A percentile compares a stretch with the other conserved stretches of the same genome.
Conservation (phyloP, 768 basidiomycete species). For the Mycena pura region DNA sequence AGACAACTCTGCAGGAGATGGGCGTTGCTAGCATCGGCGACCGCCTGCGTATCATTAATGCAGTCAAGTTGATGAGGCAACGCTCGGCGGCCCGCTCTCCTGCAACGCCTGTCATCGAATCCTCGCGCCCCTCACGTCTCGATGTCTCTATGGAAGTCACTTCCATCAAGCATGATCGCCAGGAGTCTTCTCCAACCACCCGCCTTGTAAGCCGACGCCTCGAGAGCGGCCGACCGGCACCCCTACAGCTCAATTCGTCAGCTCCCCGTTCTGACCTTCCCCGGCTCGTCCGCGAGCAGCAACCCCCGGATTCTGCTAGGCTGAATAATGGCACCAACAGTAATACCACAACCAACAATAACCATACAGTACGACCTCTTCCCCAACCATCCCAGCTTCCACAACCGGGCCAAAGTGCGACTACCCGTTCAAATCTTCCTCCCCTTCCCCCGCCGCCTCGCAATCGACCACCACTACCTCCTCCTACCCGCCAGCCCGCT, state of each 20-base stretch:
- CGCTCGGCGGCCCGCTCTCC: slow-evolving; percentile 47
- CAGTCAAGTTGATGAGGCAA: slow-evolving; percentile 79
- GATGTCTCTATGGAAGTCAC: slow-evolving; percentile 19
- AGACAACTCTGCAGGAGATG: slow-evolving; percentile 88
- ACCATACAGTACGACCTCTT: slow-evolving; percentile 48
- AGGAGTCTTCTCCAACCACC: slow-evolving; percentile 37
- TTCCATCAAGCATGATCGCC: slow-evolving; percentile 19
- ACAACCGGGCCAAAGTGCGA: slow-evolving; percentile 36
- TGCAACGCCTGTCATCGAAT: slow-evolving; percentile 22
- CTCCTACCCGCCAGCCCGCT: slow-evolving; percentile 44
- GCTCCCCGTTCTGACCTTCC: slow-evolving; percentile 69
- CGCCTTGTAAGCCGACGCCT: slow-evolving; percentile 52
- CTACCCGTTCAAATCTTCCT: slow-evolving; percentile 58
- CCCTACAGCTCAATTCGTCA: slow-evolving; percentile 72
- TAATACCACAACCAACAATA: background rate
- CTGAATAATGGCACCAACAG: slow-evolving; percentile 26
- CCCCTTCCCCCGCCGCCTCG: slow-evolving; percentile 76
- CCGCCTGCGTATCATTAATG: slow-evolving; percentile 84
- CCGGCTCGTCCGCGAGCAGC: slow-evolving; percentile 68
- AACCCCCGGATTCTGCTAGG: slow-evolving; percentile 62
- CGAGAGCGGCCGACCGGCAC: slow-evolving; percentile 76
- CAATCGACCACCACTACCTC: slow-evolving; percentile 65
- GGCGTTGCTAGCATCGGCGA: slow-evolving; percentile 90
- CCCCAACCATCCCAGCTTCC: slow-evolving; percentile 52
- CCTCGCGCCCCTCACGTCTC: slow-evolving; percentile 22